Evolutionary conservation across 306 rosid genomes (phyloP).

Genomic region (Erythrophleum fordii): DNA sequence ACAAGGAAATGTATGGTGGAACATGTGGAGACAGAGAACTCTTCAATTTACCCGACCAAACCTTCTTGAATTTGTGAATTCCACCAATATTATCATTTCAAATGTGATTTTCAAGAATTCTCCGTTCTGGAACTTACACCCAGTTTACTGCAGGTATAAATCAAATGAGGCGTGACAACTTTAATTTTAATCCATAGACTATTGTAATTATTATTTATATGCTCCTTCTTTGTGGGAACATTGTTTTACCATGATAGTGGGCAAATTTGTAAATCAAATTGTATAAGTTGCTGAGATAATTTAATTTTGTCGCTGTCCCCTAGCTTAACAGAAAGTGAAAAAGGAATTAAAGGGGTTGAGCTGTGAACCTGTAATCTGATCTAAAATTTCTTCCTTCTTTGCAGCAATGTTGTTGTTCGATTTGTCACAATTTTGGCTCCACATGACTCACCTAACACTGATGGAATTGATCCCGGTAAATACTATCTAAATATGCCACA

Average conservation of each 20-base stretch:
- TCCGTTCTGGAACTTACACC: slow-evolving; percentile 96
- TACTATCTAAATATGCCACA: slow-evolving; percentile 16
- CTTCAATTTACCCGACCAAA: slow-evolving; percentile 81
- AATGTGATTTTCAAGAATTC: slow-evolving; percentile 78
- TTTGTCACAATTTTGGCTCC: slow-evolving; percentile 91
- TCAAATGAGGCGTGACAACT: background rate
- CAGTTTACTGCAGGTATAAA: slow-evolving; percentile 87
- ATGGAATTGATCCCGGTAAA: slow-evolving; percentile 95
- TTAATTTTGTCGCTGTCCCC: background rate
- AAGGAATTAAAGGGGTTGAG: background rate
- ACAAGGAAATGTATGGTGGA: slow-evolving; percentile 95
- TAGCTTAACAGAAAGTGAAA: background rate
- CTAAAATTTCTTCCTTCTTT: slow-evolving; percentile 36
- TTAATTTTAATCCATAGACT: background rate
- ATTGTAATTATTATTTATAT: background rate
- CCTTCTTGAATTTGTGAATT: slow-evolving; percentile 81
- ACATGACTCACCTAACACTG: slow-evolving; percentile 92
- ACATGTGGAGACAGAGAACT: slow-evolving; percentile 92
- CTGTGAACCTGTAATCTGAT: slow-evolving; percentile 15
- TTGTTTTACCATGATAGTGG: background rate
- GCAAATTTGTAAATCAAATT: background rate
- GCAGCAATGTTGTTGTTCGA: slow-evolving; percentile 87
- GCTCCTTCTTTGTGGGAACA: slow-evolving; percentile 1
- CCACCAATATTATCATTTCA: slow-evolving; percentile 73
- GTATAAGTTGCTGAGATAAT: background rate